Conservation (phyloP, 2,329 filamentous ascomycete species). For the Penicillium concentricum region DNA sequence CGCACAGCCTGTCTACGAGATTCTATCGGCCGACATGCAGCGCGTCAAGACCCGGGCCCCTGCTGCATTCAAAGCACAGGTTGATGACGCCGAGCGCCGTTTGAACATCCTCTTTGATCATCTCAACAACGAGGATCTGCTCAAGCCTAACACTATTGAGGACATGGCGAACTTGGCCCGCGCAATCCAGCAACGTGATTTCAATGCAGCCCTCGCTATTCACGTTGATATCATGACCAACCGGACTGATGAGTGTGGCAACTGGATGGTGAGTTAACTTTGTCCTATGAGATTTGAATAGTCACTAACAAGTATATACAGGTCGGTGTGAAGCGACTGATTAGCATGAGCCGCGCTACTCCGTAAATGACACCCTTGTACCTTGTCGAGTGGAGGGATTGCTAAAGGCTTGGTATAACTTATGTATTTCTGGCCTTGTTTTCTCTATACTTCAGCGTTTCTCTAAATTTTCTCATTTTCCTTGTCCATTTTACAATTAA, state of each 20-base stretch:
- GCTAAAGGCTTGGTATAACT: conserved; percentile 4
- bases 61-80: conserved; percentile 79
- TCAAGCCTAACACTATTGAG: conserved; percentile 68
- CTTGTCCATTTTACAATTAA: conserved; percentile 26
- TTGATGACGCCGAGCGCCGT: conserved; percentile 91
- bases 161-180: conserved; percentile 55
- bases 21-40: conserved; percentile 80
- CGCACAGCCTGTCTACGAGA: conserved; percentile 76
- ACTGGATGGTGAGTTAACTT: conserved; percentile 72
- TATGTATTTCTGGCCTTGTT: conserved; percentile 12
- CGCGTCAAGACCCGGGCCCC: conserved; percentile 84
- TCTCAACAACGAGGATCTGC: conserved; percentile 89
- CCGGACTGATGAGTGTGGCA: conserved; percentile 75
- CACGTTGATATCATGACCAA: conserved; percentile 75
- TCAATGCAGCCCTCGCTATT: conserved; percentile 63
- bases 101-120: conserved; percentile 94
- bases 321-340: conserved; percentile 25
- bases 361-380: conserved; percentile 14
- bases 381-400: conserved; percentile 1
- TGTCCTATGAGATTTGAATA: not conserved
- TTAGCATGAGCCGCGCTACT: conserved; percentile 24
- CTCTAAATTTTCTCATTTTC: conserved; percentile 9
- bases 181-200: conserved; percentile 68
- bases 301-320: conserved; percentile 6
- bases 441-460: conserved; percentile 9